These are phyloP conservation scores for Flaveria robusta DNA, from an alignment of 129 eudicot species.

Conservation along the genomic window DNA sequence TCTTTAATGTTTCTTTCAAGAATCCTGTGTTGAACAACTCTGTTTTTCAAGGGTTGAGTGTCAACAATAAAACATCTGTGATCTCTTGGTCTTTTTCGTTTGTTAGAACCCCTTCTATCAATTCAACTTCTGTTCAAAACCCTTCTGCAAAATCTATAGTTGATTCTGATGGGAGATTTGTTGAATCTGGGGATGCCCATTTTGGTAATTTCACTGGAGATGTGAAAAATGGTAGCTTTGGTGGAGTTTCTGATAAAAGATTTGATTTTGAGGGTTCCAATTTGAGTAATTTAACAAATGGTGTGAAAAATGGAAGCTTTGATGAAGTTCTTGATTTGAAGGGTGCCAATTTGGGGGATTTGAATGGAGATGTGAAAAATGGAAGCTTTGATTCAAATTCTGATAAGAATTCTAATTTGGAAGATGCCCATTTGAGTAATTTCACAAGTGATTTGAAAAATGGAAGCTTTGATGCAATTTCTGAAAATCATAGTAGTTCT, in stretches of 20 bases:
- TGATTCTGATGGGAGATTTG: slow-evolving; percentile 13
- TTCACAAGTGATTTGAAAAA: slow-evolving; percentile 30
- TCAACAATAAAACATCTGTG: slow-evolving; percentile 35
- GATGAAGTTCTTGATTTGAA: slow-evolving; percentile 29
- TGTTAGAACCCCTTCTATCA: slow-evolving; percentile 31
- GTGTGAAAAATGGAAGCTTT: slow-evolving; percentile 33
- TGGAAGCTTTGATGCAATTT: slow-evolving; percentile 35
- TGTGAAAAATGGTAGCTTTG: slow-evolving; percentile 33
- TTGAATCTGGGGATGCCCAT: slow-evolving; percentile 35
- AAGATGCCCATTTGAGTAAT: slow-evolving; percentile 47
- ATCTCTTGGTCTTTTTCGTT: slow-evolving; percentile 58
- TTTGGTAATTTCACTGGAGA: slow-evolving; percentile 33
- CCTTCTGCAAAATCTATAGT: slow-evolving; percentile 26
- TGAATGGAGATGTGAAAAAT: slow-evolving; percentile 29
- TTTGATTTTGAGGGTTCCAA: slow-evolving; percentile 36
- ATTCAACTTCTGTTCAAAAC: slow-evolving; percentile 34
- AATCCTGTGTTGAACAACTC: slow-evolving; percentile 49
- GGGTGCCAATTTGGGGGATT: slow-evolving; percentile 47
- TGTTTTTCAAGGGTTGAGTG: background rate
- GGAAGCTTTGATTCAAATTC: slow-evolving; percentile 29
- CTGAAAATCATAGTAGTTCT: slow-evolving; percentile 22
- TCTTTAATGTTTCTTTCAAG: slow-evolving; percentile 51
- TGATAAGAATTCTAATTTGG: slow-evolving; percentile 30
- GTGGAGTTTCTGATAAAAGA: slow-evolving; percentile 20
- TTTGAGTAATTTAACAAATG: slow-evolving; percentile 35